Percentiles rank a stretch among this genome's conserved stretches.
phyloP scores from a whole-genome alignment of 2,329 filamentous ascomycete species.

The Aspergillus transmontanensis region DNA sequence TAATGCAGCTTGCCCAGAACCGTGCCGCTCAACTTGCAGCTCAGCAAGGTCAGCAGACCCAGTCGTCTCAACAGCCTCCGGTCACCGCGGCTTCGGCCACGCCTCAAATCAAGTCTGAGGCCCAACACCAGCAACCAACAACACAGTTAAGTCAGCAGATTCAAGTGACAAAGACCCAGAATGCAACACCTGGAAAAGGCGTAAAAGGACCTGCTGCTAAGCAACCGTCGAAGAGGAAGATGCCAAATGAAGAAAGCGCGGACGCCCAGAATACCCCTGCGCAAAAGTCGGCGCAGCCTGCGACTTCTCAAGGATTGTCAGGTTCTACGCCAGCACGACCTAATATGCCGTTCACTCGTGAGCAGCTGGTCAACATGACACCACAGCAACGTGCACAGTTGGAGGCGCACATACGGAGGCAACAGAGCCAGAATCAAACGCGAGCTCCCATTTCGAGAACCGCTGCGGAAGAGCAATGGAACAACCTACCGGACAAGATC shows the following conservation, averaged over 20 bases:
- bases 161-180: slow-evolving; percentile 34
- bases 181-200: slow-evolving; percentile 28
- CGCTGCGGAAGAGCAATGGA: slow-evolving; percentile 41
- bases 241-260: slow-evolving; percentile 49
- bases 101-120: slow-evolving; percentile 27
- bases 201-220: slow-evolving; percentile 31
- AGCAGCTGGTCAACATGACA: slow-evolving; percentile 43
- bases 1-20: slow-evolving; percentile 35
- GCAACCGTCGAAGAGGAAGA: slow-evolving; percentile 46
- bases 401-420: slow-evolving; percentile 39
- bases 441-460: slow-evolving; percentile 36
- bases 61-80: slow-evolving; percentile 27
- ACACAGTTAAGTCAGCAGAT: slow-evolving; percentile 30
- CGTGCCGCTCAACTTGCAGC: slow-evolving; percentile 28
- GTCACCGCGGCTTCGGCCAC: slow-evolving; percentile 23
- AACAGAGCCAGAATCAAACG: slow-evolving; percentile 35
- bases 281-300: slow-evolving; percentile 29
- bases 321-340: slow-evolving; percentile 25
- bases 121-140: slow-evolving; percentile 26
- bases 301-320: slow-evolving; percentile 21
- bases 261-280: slow-evolving; percentile 44
- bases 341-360: slow-evolving; percentile 31
- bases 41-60: slow-evolving; percentile 29
- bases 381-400: slow-evolving; percentile 45
- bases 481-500: slow-evolving; percentile 41